Evolutionary conservation across 768 basidiomycete genomes (phyloP), one percentile per base, ranked within the genome.

Genomic region (Rhizopogon rudus): DNA sequence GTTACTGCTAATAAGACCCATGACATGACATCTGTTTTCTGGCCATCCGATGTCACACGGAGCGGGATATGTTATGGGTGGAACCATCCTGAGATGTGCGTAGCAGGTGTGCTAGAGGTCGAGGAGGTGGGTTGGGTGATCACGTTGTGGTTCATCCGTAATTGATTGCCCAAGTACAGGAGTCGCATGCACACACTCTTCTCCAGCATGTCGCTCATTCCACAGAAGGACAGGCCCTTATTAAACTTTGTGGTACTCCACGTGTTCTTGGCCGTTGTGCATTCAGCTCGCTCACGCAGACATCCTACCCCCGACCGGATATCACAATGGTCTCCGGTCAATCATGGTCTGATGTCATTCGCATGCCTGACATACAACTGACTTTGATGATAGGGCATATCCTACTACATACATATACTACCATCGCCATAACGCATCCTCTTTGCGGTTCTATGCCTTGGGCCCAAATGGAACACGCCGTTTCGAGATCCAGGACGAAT

Each of bases 391-490:
- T 28, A 66, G 61, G 35, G 39, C 44, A 31, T 42, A 33, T 14
- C 61, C 69, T 13, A 46, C 63, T 61, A 57, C 65, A 54, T 55
- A 81, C 39, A 73, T 85, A 40, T 72, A 76, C 50, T 89, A 86
- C 63, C 65, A 69, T 44, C 78, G 81, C 12, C 85, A 87, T 40
- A 65, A 75, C n/a, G 67, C 73, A 16, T 67, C 70, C 6, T 80
- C 82, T 4, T 71, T 89, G 56, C 79, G 87, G n/a, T 89, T 86
- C 59, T 85, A 91, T 61, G 69, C 81, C 0, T 65, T 87, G 20
- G 72, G 77, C 48, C 66, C 70, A 4, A 63, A 74, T 9, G 56
- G 63, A 12, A 65, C 70, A 40, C 58, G 69, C 61, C 33, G 40
- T 12, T n/a, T 53, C 51, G 37, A 53, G 52, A 61, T 56, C 48